phyloP scores from a whole-genome alignment of 2,329 filamentous ascomycete species.

The Fusarium floridanum region DNA sequence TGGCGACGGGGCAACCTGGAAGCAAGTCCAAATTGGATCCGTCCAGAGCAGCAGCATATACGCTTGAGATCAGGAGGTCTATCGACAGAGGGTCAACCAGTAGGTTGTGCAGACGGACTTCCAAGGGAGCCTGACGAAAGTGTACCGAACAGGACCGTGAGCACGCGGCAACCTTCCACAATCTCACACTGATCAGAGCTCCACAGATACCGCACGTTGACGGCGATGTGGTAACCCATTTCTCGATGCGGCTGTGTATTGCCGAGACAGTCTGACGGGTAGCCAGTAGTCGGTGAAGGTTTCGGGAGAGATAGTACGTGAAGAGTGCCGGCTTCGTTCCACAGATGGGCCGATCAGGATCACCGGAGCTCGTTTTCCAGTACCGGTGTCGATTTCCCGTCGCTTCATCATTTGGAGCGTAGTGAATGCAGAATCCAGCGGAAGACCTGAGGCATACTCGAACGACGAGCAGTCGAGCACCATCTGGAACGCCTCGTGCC shows the following conservation, averaged over 20 bases:
- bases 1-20: background rate
- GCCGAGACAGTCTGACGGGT: background rate
- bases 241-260: background rate
- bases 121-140: background rate
- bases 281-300: background rate
- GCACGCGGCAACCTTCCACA: constrained; percentile 1
- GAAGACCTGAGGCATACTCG: background rate
- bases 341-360: background rate
- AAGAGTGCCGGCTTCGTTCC: background rate
- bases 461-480: background rate
- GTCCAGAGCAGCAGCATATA: background rate
- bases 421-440: background rate
- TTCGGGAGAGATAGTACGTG: background rate
- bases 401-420: background rate
- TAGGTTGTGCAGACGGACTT: background rate
- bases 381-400: background rate
- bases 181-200: background rate
- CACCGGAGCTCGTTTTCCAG: background rate
- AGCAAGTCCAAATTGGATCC: background rate
- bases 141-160: background rate
- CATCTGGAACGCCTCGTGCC: background rate
- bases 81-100: constrained; percentile 1
- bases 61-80: constrained; percentile 1
- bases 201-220: background rate
- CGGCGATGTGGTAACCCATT: background rate